Percentiles rank a stretch among this genome's conserved stretches.
phyloP scores from a whole-genome alignment of 2,329 filamentous ascomycete species.

The Aspergillus aculeatus region DNA sequence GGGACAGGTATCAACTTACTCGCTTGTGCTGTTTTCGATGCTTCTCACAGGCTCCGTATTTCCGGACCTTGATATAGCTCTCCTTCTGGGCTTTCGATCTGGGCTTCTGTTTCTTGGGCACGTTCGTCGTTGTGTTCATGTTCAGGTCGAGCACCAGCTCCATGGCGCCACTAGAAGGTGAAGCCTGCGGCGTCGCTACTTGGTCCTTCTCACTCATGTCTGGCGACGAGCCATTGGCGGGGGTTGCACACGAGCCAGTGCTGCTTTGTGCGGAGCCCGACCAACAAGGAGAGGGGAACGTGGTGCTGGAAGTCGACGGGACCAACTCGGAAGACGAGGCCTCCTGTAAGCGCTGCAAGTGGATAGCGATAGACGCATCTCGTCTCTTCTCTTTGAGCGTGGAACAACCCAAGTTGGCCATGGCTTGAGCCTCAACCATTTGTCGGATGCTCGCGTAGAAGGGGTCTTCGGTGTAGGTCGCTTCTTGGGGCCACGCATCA shows the following conservation, averaged over 20 bases:
- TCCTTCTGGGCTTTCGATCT: constrained; percentile 44
- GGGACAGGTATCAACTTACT: constrained; percentile 25
- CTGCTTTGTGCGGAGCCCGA: constrained; percentile 30
- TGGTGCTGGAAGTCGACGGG: constrained; percentile 30
- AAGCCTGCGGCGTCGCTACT: constrained; percentile 20
- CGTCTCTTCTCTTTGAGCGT: constrained; percentile 43
- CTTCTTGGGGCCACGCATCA: constrained; percentile 13
- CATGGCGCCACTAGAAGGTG: constrained; percentile 26
- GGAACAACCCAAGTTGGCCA: constrained; percentile 32
- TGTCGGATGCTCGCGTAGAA: constrained; percentile 26
- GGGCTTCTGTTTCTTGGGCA: constrained; percentile 45
- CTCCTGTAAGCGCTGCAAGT: constrained; percentile 40
- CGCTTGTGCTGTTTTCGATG: constrained; percentile 46
- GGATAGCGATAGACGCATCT: constrained; percentile 43
- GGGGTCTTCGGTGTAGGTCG: constrained; percentile 13
- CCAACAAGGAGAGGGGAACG: constrained; percentile 34
- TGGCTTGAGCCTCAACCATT: constrained; percentile 40
- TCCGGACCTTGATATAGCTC: constrained; percentile 45
- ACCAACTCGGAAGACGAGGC: constrained; percentile 27
- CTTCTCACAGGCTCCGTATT: constrained; percentile 45
- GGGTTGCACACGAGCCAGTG: constrained; percentile 20
- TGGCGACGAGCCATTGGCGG: constrained; percentile 20
- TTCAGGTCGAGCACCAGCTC: constrained; percentile 45
- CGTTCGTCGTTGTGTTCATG: constrained; percentile 42
- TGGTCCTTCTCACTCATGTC: constrained; percentile 4